Evolutionary conservation across 2,329 filamentous ascomycete species (phyloP), one percentile per base, ranked within the genome.

Genomic region (Beauveria scarabaeidicola): DNA sequence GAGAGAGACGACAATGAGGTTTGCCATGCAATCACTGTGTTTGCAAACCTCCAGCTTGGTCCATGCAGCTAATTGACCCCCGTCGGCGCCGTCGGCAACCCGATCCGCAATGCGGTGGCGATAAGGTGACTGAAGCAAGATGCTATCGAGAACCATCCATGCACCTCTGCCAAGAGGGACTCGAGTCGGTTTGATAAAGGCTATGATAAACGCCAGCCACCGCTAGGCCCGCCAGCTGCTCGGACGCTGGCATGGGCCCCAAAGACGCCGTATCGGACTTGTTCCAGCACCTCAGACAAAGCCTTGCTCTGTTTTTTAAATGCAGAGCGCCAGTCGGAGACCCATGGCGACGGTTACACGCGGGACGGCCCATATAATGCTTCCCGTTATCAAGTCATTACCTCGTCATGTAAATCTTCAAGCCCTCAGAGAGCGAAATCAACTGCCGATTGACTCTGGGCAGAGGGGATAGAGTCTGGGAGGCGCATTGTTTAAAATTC

Each of bases 321-420:
- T 40, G 52, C 43, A 19, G 32, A 36, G 32, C 32, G 32, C 32
- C 32, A 9, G 10, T 51, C 55, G 55, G 55, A 52, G 55, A 44
- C 55, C 55, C 55, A 58, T 58, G 13, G 46, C 55, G 55, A 58
- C 55, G 55, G 55, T 44, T 58, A 58, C 55, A 58, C 47, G 38
- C 55, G 55, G 55, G 32, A 44, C 38, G 46, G 46, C 11, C 52
- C 13, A 52, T 38, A 25, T 19, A 23, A 46, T 23, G 21, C 47
- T 19, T 52, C 48, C 48, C 29, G 48, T 19, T 23, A 38, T 29
- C 29, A 38, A 29, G 27, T 17, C 23, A 53, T 27, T 43, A 23
- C 7, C 15, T 43, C 36, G 9, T 38, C 29, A 38, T 41, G 13
- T 10, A 27, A 4, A 17, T 36, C 5, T 44, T 23, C 13, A 36